Evolutionary conservation across 371 early-diverging fungal species (phyloP).

Genomic region (Batkoa obscura): DNA sequence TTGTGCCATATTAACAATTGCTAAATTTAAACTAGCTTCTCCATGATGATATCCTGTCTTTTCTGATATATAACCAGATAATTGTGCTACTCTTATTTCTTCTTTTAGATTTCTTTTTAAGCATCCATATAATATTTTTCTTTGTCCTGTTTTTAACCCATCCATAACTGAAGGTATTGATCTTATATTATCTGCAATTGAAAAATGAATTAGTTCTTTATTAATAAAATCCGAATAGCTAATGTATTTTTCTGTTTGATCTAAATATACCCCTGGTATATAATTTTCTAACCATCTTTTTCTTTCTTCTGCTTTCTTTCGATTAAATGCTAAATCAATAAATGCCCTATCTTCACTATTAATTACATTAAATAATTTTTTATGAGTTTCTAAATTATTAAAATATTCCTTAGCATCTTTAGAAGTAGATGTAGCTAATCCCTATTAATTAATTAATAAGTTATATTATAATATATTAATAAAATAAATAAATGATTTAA

Average conservation of each 20-base stretch:
- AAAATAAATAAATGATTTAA: not conserved
- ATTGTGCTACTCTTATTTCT: conserved; percentile 95
- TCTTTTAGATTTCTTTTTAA: conserved; percentile 69
- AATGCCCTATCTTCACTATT: conserved; percentile 50
- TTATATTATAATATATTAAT: not conserved
- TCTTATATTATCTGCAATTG: conserved; percentile 93
- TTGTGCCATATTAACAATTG: conserved; percentile 95
- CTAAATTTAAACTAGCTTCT: conserved; percentile 73
- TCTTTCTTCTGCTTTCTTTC: conserved; percentile 89
- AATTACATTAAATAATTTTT: conserved; percentile 63
- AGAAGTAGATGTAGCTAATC: conserved; percentile 91
- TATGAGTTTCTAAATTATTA: conserved; percentile 54
- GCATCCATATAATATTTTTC: conserved; percentile 92
- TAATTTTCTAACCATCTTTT: conserved; percentile 91
- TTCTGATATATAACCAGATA: conserved; percentile 90
- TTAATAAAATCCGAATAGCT: conserved; percentile 93
- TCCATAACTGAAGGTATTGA: conserved; percentile 97
- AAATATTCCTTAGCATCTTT: conserved; percentile 96
- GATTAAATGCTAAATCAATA: conserved; percentile 97
- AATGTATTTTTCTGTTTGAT: conserved; percentile 61
- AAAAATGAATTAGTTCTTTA: conserved; percentile 93
- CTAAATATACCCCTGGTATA: conserved; percentile 88
- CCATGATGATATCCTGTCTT: conserved; percentile 98
- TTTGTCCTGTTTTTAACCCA: conserved; percentile 98
- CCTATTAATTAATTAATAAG: conserved; percentile 20